Conservation (phyloP, 2,329 filamentous ascomycete species). For the Saccharata proteae region DNA sequence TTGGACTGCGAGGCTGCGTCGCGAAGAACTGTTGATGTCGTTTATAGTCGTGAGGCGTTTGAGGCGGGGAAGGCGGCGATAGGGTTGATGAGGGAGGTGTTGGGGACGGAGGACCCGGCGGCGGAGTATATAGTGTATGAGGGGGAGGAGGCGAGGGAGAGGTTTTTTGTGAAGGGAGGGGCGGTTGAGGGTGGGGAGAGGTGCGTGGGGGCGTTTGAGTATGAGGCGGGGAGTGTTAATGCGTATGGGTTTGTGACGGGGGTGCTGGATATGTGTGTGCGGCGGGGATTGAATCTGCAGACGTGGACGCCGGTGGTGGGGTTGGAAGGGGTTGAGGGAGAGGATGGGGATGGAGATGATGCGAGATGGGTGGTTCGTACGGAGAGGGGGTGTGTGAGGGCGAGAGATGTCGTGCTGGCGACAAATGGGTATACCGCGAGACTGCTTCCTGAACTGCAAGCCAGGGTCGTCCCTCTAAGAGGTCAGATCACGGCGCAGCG, state of each 20-base stretch:
- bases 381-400: too few species aligned
- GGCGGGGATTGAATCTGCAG: constrained; percentile 2
- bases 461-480: constrained; percentile 63
- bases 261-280: constrained; percentile 1
- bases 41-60: constrained; percentile 29
- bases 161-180: not conserved
- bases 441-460: constrained; percentile 55
- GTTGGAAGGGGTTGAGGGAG: not conserved
- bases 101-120: constrained; percentile 11
- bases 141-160: not conserved
- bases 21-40: constrained; percentile 40
- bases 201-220: not conserved
- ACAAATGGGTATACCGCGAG: constrained; percentile 76
- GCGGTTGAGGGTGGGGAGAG: not conserved
- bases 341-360: too few species aligned
- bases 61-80: constrained; percentile 4
- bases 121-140: constrained; percentile 5
- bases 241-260: constrained; percentile 2
- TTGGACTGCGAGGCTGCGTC: constrained; percentile 37
- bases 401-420: too few species aligned
- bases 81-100: too few species aligned
- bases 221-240: not conserved
- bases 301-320: constrained; percentile 2
- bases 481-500: constrained; percentile 59
- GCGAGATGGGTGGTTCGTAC: too few species aligned